Evolutionary conservation across 2,329 filamentous ascomycete genomes (phyloP).

Genomic region (Rhynchosporium agropyri): DNA sequence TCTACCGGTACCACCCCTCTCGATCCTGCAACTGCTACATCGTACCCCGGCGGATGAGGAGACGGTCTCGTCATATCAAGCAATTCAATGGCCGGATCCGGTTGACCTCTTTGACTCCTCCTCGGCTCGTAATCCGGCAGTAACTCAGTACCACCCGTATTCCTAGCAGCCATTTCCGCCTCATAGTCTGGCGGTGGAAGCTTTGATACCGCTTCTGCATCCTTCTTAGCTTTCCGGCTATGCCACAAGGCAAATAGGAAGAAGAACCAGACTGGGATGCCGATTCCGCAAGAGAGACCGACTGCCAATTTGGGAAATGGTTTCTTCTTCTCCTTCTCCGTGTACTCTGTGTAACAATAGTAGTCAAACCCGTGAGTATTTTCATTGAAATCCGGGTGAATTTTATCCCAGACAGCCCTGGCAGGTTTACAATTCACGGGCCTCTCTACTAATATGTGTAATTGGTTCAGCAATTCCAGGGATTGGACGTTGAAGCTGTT

Average conservation of each 20-base stretch:
- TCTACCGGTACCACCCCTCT: background rate
- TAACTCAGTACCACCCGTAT: background rate
- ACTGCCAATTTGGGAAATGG: background rate
- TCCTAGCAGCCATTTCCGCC: constrained; percentile 6
- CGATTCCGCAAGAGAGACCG: background rate
- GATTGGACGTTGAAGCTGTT: background rate
- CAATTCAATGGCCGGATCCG: constrained; percentile 1
- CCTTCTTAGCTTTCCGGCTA: background rate
- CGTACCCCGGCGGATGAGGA: constrained; percentile 2
- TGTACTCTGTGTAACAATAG: background rate
- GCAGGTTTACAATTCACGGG: background rate
- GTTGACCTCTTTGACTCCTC: background rate
- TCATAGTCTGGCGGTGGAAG: constrained; percentile 4
- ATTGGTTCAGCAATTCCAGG: background rate
- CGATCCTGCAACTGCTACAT: background rate
- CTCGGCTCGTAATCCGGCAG: constrained; percentile 1
- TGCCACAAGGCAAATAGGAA: constrained; percentile 7
- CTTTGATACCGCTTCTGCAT: constrained; percentile 4
- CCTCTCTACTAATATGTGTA: background rate
- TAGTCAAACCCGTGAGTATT: background rate
- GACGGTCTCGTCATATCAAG: constrained; percentile 9
- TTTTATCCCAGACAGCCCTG: background rate
- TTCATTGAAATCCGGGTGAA: background rate
- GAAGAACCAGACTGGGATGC: constrained; percentile 8
- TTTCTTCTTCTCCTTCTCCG: background rate